Conservation (phyloP, 2,329 filamentous ascomycete genomes). For the Fusarium mexicanum region DNA sequence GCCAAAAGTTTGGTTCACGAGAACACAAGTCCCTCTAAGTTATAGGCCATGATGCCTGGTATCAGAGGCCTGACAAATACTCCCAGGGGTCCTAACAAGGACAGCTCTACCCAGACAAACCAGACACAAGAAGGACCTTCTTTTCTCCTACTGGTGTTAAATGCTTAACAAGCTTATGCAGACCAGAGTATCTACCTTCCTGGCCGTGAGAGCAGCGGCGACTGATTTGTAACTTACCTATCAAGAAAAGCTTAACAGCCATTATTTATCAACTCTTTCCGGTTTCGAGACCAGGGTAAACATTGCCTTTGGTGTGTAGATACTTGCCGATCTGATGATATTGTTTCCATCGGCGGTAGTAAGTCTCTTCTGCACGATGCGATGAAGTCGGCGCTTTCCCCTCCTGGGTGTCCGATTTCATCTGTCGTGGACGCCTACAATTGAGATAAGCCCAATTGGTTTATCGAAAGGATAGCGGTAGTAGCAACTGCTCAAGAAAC, state of each 20-base stretch:
- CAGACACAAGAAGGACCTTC: not conserved
- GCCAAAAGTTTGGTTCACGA: not conserved
- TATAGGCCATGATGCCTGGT: not conserved
- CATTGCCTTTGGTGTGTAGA: slow-evolving; percentile 72
- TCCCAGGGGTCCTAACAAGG: not conserved
- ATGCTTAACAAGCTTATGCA: not conserved
- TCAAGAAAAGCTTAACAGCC: not conserved
- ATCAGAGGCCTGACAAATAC: not conserved
- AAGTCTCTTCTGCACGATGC: slow-evolving; percentile 59
- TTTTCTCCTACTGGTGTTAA: not conserved
- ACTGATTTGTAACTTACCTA: not conserved
- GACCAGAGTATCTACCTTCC: not conserved
- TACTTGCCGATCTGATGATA: slow-evolving; percentile 68
- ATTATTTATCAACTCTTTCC: not conserved
- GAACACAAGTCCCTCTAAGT: not conserved
- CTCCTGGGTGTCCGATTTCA: slow-evolving; percentile 69
- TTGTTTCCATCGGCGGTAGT: slow-evolving; percentile 68
- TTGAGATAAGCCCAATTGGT: slow-evolving; percentile 76
- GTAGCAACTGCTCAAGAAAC: slow-evolving; percentile 51
- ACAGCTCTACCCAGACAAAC: not conserved
- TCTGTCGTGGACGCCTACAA: slow-evolving; percentile 71
- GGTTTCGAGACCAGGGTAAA: slow-evolving; percentile 51
- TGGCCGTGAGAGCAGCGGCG: not conserved
- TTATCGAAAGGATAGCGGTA: slow-evolving; percentile 58
- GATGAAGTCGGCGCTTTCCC: slow-evolving; percentile 65